Base-by-base conservation (phyloP, 208 protist species). In the Wallacemonas sp. region DNA sequence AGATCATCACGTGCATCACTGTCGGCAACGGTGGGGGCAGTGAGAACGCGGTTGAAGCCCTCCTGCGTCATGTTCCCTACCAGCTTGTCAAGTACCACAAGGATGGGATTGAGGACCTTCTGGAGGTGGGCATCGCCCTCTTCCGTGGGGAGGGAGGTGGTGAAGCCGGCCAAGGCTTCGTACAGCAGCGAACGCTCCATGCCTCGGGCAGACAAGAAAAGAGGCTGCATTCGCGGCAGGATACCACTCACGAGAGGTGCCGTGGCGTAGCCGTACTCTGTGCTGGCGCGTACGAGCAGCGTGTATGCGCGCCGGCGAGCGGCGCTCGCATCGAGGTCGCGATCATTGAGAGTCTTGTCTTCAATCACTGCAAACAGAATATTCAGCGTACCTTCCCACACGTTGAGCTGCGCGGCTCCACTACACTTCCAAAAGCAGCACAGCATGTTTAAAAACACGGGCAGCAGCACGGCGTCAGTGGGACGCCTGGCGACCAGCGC, bases 371-470 rank as follows among this genome's bases (percentile, higher is more conserved):
- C 57, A 33, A 89, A 80, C 15, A 93, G 66, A 33, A 89, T 87
- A 29, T 61, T 57, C 44, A 85, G 52, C 17, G 84, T 85, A 39
- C 76, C 78, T 9, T 81, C 68, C 82, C 84, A 91, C 42, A 95
- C 72, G 48, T 86, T 79, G 19, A 87, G 60, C 27, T 45, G 62
- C 26, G 57, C 58, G 15, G 63, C 62, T 13, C 88, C 90, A 1
- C 61, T 45, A 30, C 72, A 88, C 13, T 62, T 71, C 87, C 86
- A 95, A 58, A 95, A 92, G 48, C 62, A 66, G 38, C 78, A 78
- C 10, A 93, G 66, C 81, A 95, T 91, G 67, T 95, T 92, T 36
- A 93, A 76, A 63, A 70, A 95, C 15, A 87, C 50, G 13, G 90
- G 90, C n/a, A 48, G 73, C 38, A 95, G 68, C 58, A 95, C 90